A percentile compares a stretch with the other conserved stretches of the same genome.
phyloP scores from a whole-genome alignment of 495 filamentous ascomycete genomes.

The Xylaria palmicola region DNA sequence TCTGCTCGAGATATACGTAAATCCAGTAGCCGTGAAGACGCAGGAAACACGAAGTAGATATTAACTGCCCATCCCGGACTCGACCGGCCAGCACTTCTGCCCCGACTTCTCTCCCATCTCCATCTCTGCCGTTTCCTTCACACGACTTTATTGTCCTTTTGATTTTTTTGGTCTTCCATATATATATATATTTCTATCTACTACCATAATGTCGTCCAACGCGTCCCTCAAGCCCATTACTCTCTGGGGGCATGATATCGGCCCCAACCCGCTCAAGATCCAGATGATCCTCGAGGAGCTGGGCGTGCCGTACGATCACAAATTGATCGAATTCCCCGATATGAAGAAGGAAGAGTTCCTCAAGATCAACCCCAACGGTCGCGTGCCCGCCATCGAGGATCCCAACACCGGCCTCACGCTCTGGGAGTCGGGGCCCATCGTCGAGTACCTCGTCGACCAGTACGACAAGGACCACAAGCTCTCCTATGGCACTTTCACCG shows the following conservation, averaged over 20 bases:
- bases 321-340: conserved; percentile 18
- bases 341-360: conserved; percentile 54
- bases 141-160: neutral
- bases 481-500: conserved; percentile 40
- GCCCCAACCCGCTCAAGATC: conserved; percentile 69
- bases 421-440: conserved; percentile 70
- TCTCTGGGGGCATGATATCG: conserved; percentile 32
- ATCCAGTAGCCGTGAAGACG: too few relatives aligned
- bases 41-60: too few relatives aligned
- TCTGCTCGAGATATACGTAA: too few relatives aligned
- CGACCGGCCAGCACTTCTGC: too few relatives aligned
- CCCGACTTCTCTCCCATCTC: too few relatives aligned
- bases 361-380: conserved; percentile 66
- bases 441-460: conserved; percentile 63
- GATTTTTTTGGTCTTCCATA: too few relatives aligned
- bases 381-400: conserved; percentile 50
- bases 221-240: conserved; percentile 21
- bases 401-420: conserved; percentile 60
- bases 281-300: conserved; percentile 62
- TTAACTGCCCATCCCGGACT: too few relatives aligned
- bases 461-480: conserved; percentile 62
- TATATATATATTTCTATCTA: too few relatives aligned
- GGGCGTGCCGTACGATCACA: conserved; percentile 47
- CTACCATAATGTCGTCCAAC: conserved; percentile 7
- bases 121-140: neutral